Evolutionary conservation across 352 stramenopile genomes (phyloP).

Genomic region (Nothophytophthora sp.): DNA sequence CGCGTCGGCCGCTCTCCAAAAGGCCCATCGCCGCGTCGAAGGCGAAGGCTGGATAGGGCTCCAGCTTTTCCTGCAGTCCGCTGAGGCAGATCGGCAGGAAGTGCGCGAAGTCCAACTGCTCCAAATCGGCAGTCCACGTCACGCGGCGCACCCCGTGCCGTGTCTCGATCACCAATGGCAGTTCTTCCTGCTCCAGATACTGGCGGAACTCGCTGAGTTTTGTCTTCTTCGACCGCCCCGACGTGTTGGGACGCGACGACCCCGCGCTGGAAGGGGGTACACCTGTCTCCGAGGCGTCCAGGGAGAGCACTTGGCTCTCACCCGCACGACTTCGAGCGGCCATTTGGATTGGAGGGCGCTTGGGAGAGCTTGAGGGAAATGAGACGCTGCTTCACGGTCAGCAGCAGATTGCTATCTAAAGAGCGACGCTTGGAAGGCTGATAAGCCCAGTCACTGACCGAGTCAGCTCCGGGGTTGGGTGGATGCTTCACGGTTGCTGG

Average conservation of each 20-base stretch:
- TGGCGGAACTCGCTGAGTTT: conserved; percentile 77
- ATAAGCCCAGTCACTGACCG: too few species aligned
- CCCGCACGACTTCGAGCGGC: conserved; percentile 10
- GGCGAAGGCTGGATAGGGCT: conserved; percentile 71
- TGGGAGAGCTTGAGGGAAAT: not conserved
- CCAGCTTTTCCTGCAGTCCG: conserved; percentile 71
- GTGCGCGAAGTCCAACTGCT: conserved; percentile 60
- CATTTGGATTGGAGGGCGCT: too few species aligned
- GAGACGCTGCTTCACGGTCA: too few species aligned
- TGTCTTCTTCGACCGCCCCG: conserved; percentile 48
- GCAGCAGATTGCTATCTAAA: too few species aligned
- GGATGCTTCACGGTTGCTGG: too few species aligned
- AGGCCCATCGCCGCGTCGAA: conserved; percentile 70
- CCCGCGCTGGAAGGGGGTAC: conserved; percentile 5
- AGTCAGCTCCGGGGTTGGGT: too few species aligned
- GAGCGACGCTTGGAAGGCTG: too few species aligned
- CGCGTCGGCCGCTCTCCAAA: conserved; percentile 48
- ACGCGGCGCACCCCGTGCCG: conserved; percentile 44
- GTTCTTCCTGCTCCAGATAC: conserved; percentile 66
- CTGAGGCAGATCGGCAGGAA: conserved; percentile 75
- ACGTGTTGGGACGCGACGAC: conserved; percentile 38
- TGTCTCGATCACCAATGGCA: conserved; percentile 63
- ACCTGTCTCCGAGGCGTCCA: conserved; percentile 31
- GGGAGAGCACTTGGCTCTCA: conserved; percentile 55
- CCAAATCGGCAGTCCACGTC: conserved; percentile 60